Conservation (phyloP, 257 asterid species). For the Scutellaria galericulata region DNA sequence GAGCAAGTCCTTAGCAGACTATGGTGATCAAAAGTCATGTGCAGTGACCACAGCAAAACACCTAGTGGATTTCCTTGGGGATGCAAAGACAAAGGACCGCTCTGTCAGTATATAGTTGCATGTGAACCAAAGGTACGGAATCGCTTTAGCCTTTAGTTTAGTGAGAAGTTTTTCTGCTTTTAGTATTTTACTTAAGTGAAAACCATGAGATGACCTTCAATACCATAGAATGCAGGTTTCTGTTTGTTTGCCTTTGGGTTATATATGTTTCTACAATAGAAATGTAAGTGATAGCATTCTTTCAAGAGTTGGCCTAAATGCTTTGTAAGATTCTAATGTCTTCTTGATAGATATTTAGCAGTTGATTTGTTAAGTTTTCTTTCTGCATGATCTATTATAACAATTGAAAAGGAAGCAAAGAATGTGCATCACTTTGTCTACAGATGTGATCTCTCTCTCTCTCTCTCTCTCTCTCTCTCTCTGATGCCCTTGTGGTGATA, state of each 20-base stretch:
- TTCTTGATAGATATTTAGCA: background rate
- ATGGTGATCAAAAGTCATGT: constrained; percentile 95
- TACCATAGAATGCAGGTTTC: constrained; percentile 21
- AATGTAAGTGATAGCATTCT: constrained; percentile 7
- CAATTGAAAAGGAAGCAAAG: constrained; percentile 8
- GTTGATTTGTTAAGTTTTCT: background rate
- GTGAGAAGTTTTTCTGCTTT: constrained; percentile 19
- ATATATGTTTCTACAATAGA: constrained; percentile 2
- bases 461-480: background rate
- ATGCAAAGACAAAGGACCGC: constrained; percentile 93
- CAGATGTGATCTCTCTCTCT: constrained; percentile 4
- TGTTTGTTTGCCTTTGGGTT: constrained; percentile 23
- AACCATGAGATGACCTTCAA: constrained; percentile 24
- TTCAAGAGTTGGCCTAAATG: constrained; percentile 22
- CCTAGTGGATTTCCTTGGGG: constrained; percentile 95
- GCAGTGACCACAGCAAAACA: constrained; percentile 98
- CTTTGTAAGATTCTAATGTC: constrained; percentile 4
- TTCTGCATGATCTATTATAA: constrained; percentile 26
- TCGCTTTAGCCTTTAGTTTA: constrained; percentile 24
- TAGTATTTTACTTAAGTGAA: constrained; percentile 18
- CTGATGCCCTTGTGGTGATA: background rate
- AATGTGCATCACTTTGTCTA: constrained; percentile 4
- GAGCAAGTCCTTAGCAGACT: constrained; percentile 97
- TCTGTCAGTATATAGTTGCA: constrained; percentile 93
- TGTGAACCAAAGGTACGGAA: constrained; percentile 91